Percentiles rank a stretch among this genome's conserved stretches.
These are phyloP conservation scores for Candida easanensis DNA, from an alignment of 805 yeast genomes.

Conservation along the genomic window DNA sequence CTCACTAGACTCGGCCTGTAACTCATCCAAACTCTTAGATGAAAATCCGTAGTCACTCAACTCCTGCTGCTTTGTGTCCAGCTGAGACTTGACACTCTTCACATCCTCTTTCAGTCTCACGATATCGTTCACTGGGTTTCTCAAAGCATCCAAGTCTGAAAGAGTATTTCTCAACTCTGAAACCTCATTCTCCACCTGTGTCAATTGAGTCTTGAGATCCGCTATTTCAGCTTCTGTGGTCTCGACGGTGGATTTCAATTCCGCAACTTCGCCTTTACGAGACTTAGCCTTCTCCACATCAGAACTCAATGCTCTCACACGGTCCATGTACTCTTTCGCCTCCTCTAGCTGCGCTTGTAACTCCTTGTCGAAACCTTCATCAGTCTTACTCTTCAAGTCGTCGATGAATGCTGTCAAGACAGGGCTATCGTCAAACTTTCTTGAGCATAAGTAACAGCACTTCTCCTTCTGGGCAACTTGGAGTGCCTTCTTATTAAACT, in stretches of 20 bases:
- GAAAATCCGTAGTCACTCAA: conserved; percentile 37
- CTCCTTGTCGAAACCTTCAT: conserved; percentile 31
- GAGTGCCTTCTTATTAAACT: conserved; percentile 69
- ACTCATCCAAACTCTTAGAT: conserved; percentile 38
- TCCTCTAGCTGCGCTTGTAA: conserved; percentile 32
- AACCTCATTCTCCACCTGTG: conserved; percentile 11
- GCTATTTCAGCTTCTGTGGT: conserved; percentile 14
- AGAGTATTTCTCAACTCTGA: conserved; percentile 1
- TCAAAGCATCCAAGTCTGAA: conserved; percentile 15
- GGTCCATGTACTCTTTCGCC: conserved; percentile 30
- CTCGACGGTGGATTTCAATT: conserved; percentile 14
- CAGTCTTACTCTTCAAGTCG: conserved; percentile 31
- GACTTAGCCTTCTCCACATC: conserved; percentile 26
- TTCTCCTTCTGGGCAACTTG: conserved; percentile 54
- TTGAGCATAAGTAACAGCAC: conserved; percentile 69
- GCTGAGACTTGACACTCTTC: conserved; percentile 26
- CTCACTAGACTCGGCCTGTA: conserved; percentile 42
- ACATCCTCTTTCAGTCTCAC: conserved; percentile 33
- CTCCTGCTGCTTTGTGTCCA: conserved; percentile 32
- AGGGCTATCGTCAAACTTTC: conserved; percentile 50
- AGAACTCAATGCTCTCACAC: conserved; percentile 27
- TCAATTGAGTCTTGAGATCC: neutral
- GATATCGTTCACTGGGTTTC: conserved; percentile 35
- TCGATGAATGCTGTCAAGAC: conserved; percentile 26
- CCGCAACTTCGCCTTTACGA: conserved; percentile 12